Evolutionary conservation across 805 yeast genomes (phyloP).

Genomic region (Ogataea zsoltii): DNA sequence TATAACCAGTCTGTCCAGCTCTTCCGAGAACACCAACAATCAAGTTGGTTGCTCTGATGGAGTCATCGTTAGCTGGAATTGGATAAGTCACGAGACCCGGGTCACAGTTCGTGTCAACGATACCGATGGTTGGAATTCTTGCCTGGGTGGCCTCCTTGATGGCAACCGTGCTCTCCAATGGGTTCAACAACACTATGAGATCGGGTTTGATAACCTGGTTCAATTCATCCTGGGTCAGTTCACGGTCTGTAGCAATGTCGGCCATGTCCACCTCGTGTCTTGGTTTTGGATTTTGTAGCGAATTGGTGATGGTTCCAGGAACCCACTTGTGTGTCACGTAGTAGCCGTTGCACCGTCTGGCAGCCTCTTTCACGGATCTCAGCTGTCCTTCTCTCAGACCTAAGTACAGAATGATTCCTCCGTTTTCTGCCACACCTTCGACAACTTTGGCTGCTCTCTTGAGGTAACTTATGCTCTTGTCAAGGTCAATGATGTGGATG

Average conservation of each 20-base stretch:
- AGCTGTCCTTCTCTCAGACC: conserved; percentile 83
- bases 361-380: conserved; percentile 75
- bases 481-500: conserved; percentile 87
- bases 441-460: conserved; percentile 84
- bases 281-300: conserved; percentile 56
- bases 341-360: conserved; percentile 73
- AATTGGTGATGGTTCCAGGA: conserved; percentile 92
- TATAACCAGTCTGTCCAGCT: conserved; percentile 80
- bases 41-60: conserved; percentile 75
- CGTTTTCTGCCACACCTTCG: conserved; percentile 76
- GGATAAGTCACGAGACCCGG: conserved; percentile 90
- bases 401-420: conserved; percentile 78
- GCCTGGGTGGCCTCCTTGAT: conserved; percentile 77
- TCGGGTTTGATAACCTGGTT: conserved; percentile 78
- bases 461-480: conserved; percentile 73
- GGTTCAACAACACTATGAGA: conserved; percentile 81
- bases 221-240: conserved; percentile 50
- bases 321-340: conserved; percentile 87
- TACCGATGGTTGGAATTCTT: conserved; percentile 89
- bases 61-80: conserved; percentile 95
- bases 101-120: conserved; percentile 92
- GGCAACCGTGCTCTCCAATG: conserved; percentile 80
- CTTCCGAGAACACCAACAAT: conserved; percentile 80
- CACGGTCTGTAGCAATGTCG: conserved; percentile 65
- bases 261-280: conserved; percentile 76